These are phyloP conservation scores for Grammothele lineata DNA, from an alignment of 768 basidiomycete species.

Conservation along the genomic window DNA sequence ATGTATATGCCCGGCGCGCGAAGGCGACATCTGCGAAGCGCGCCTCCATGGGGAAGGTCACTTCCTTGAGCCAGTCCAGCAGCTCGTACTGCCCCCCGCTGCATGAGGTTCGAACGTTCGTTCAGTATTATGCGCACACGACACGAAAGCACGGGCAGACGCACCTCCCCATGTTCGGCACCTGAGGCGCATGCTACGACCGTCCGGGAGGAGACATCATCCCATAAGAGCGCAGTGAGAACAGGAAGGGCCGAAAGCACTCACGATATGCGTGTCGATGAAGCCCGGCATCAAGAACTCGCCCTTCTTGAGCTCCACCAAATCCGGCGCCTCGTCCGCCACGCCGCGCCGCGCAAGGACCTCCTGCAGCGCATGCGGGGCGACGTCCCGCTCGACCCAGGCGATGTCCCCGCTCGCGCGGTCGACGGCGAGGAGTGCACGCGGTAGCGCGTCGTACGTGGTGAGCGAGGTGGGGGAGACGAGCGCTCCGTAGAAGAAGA, in stretches of 20 bases:
- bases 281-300: slow-evolving; percentile 84
- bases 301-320: slow-evolving; percentile 37
- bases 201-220: too few relatives aligned
- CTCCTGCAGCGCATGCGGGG: slow-evolving; percentile 41
- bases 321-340: slow-evolving; percentile 26
- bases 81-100: slow-evolving; percentile 86
- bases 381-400: slow-evolving; percentile 67
- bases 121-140: not conserved
- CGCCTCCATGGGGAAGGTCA: slow-evolving; percentile 87
- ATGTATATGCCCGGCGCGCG: slow-evolving; percentile 62
- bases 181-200: slow-evolving; percentile 72
- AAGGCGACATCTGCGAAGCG: slow-evolving; percentile 68
- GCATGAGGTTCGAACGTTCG: too few relatives aligned
- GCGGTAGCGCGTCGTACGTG: slow-evolving; percentile 42
- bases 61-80: slow-evolving; percentile 78
- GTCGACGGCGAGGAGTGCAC: slow-evolving; percentile 51
- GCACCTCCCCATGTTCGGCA: slow-evolving; percentile 66
- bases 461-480: slow-evolving; percentile 48
- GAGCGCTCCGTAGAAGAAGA: slow-evolving; percentile 58
- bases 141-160: slow-evolving; percentile 4
- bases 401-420: slow-evolving; percentile 50
- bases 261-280: slow-evolving; percentile 87
- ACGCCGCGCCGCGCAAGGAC: slow-evolving; percentile 49
- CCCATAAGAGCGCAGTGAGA: too few relatives aligned
- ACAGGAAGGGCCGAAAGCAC: too few relatives aligned